Percentiles rank a stretch among this genome's conserved stretches.
phyloP scores from a whole-genome alignment of 371 early-diverging fungal genomes.

The Parasitella parasitica region DNA sequence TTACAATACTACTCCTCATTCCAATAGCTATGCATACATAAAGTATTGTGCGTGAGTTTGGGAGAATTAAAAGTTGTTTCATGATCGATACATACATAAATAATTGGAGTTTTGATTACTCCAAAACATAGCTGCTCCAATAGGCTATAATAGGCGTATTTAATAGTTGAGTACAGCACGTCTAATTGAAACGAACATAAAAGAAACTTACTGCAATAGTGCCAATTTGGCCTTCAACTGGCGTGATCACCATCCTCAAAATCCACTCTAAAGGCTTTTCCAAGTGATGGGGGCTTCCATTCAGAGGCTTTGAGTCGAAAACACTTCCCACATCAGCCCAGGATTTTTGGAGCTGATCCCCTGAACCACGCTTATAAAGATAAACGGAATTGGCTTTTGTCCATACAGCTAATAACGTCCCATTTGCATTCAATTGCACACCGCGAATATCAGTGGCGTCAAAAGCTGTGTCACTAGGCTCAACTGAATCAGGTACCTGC shows the following conservation, averaged over 20 bases:
- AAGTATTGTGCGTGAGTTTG: too few relatives aligned
- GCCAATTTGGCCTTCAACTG: conserved; percentile 18
- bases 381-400: conserved; percentile 33
- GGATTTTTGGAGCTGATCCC: conserved; percentile 2
- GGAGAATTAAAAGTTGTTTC: too few relatives aligned
- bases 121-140: conserved; percentile 24
- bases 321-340: background rate
- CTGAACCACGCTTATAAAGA: conserved; percentile 34
- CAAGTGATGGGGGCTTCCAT: conserved; percentile 13
- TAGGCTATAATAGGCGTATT: conserved; percentile 9
- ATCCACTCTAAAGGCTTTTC: conserved; percentile 18
- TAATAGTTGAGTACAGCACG: too few relatives aligned
- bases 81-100: conserved; percentile 20
- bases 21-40: conserved; percentile 21
- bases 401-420: conserved; percentile 41
- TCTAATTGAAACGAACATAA: too few relatives aligned
- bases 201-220: conserved; percentile 8
- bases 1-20: conserved; percentile 24
- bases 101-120: conserved; percentile 3
- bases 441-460: conserved; percentile 29
- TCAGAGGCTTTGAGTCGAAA: background rate
- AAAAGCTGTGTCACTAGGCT: background rate
- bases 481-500: conserved; percentile 13
- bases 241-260: conserved; percentile 25
- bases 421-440: conserved; percentile 26